Evolutionary conservation across 768 basidiomycete species (phyloP).

Genomic region (Boletales sp.): DNA sequence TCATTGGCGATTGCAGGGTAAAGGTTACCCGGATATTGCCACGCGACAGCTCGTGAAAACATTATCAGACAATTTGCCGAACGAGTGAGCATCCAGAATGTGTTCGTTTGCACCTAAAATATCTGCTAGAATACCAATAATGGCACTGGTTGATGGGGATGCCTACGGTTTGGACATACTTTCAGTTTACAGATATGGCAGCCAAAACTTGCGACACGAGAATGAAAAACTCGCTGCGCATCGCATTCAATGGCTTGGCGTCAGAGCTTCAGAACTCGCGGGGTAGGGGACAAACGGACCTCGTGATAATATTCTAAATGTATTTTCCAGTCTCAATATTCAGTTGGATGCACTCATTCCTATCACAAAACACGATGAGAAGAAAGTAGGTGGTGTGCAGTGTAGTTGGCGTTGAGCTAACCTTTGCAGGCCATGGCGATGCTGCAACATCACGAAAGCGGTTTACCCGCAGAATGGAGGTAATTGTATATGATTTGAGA

Average conservation of each 20-base stretch:
- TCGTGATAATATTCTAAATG: neutral
- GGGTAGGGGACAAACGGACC: constrained; percentile 38
- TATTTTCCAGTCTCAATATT: constrained; percentile 50
- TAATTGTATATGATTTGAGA: constrained; percentile 26
- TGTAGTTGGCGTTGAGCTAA: neutral
- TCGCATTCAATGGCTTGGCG: constrained; percentile 77
- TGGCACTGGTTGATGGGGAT: constrained; percentile 85
- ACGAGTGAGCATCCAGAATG: constrained; percentile 39
- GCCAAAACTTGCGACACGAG: constrained; percentile 67
- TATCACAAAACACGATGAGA: constrained; percentile 67
- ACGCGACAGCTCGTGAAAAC: constrained; percentile 81
- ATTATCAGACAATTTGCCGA: constrained; percentile 62
- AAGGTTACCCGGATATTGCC: constrained; percentile 94
- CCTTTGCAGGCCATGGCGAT: constrained; percentile 57
- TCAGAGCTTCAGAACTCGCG: constrained; percentile 65
- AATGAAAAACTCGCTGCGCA: constrained; percentile 60
- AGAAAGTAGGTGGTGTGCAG: constrained; percentile 50
- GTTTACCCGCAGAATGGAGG: constrained; percentile 68
- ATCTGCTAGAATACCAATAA: constrained; percentile 61
- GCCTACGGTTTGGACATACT: constrained; percentile 92
- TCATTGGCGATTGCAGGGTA: constrained; percentile 57
- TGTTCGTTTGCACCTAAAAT: neutral
- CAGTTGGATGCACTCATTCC: constrained; percentile 60
- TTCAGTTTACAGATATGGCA: constrained; percentile 83
- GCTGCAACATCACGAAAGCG: constrained; percentile 40